Percentiles rank a stretch among this genome's conserved stretches.
These are phyloP conservation scores for Danielia oregonensis DNA, from an alignment of 805 yeast genomes.

Conservation along the genomic window DNA sequence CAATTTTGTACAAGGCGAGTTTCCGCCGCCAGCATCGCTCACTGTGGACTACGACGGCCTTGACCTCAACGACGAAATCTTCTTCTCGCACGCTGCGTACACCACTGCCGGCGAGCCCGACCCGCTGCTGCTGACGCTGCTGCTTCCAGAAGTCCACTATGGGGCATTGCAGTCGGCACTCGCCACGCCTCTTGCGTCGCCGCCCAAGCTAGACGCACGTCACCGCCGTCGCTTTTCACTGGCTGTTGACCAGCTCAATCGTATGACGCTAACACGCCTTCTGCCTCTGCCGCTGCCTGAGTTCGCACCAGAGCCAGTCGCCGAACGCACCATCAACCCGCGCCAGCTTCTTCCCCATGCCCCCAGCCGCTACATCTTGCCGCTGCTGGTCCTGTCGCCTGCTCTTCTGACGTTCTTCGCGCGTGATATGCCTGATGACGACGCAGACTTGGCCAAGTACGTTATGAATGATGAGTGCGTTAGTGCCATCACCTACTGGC, in stretches of 20 bases:
- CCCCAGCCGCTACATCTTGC: conserved; percentile 11
- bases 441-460: conserved; percentile 7
- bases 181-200: conserved; percentile 7
- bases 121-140: conserved; percentile 11
- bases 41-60: conserved; percentile 16
- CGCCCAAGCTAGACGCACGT: conserved; percentile 6
- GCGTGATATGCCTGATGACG: conserved; percentile 3
- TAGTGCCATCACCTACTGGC: conserved; percentile 37
- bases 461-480: conserved; percentile 39
- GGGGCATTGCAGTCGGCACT: conserved; percentile 4
- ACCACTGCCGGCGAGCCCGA: conserved; percentile 4
- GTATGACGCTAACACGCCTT: conserved; percentile 16
- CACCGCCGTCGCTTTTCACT: conserved; percentile 13
- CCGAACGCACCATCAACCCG: conserved; percentile 32
- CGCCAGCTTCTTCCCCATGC: conserved; percentile 17
- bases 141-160: conserved; percentile 5
- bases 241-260: conserved; percentile 24
- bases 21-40: conserved; percentile 17
- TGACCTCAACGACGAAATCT: conserved; percentile 24
- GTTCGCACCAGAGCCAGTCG: conserved; percentile 4
- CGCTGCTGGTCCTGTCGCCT: conserved; percentile 13
- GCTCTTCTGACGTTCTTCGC: conserved; percentile 13
- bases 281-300: conserved; percentile 18
- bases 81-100: conserved; percentile 12
- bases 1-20: conserved; percentile 3